phyloP scores from a whole-genome alignment of 208 protist species.

The Acanthamoeba triangularis region DNA sequence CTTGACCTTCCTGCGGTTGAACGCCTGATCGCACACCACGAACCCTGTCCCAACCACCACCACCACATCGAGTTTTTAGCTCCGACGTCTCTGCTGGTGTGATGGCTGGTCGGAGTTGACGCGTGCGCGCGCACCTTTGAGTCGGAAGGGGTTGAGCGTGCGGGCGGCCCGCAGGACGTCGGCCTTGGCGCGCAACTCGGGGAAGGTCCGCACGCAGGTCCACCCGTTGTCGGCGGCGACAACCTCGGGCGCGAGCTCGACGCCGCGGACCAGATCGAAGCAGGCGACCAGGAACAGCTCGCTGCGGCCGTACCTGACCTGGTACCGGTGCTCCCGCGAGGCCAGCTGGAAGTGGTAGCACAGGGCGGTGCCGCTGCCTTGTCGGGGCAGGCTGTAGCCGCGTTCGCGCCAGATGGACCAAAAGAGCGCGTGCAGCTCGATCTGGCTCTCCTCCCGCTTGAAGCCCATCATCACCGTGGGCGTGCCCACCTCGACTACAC shows the following conservation, averaged over 20 bases:
- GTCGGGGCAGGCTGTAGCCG: background rate
- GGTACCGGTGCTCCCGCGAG: slow-evolving; percentile 25
- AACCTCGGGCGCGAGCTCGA: background rate
- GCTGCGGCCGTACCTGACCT: background rate
- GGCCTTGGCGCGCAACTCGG: background rate
- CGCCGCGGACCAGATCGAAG: background rate
- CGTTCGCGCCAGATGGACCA: slow-evolving; percentile 4
- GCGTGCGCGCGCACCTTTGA: background rate
- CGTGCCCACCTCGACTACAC: background rate
- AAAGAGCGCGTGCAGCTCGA: background rate
- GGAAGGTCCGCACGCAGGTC: background rate
- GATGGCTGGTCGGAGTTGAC: too few species aligned
- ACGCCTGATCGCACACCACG: background rate
- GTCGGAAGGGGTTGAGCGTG: background rate
- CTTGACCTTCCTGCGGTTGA: slow-evolving; percentile 36
- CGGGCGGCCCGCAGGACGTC: background rate
- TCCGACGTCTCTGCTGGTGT: too few species aligned
- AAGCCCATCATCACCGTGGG: slow-evolving; percentile 47
- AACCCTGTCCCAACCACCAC: background rate
- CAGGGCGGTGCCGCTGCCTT: background rate
- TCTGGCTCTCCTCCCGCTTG: slow-evolving; percentile 18
- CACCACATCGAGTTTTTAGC: too few species aligned
- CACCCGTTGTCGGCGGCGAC: slow-evolving; percentile 20
- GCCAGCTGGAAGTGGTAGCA: slow-evolving; percentile 50
- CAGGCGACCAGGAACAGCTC: slow-evolving; percentile 16